These are phyloP conservation scores for Dendrobium nobile DNA, from an alignment of 106 monocot genomes.

Conservation along the genomic window DNA sequence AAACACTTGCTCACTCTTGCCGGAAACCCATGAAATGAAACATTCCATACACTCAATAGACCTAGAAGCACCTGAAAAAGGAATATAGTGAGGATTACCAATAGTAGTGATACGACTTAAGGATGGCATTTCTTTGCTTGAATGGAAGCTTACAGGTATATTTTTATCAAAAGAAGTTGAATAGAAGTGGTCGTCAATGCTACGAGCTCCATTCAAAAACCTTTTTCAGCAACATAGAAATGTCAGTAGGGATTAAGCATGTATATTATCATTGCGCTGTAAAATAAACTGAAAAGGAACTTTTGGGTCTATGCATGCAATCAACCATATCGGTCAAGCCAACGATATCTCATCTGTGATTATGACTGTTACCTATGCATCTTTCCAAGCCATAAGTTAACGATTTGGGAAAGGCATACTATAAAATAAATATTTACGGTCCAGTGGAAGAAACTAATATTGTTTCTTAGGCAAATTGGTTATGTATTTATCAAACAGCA, in stretches of 20 bases:
- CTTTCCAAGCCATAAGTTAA: not conserved
- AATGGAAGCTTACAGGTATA: conserved; percentile 64
- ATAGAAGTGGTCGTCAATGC: conserved; percentile 84
- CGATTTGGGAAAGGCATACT: not conserved
- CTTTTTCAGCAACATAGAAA: conserved; percentile 23
- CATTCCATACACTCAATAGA: conserved; percentile 95
- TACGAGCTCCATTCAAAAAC: conserved; percentile 80
- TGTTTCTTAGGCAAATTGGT: not conserved
- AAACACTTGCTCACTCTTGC: conserved; percentile 64
- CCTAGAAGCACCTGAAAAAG: conserved; percentile 78
- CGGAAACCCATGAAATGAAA: conserved; percentile 84
- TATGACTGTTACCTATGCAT: not conserved
- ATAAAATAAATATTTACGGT: not conserved
- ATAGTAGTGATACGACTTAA: not conserved
- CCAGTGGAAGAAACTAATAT: not conserved
- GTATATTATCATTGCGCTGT: not conserved
- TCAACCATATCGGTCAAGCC: not conserved
- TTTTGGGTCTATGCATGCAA: not conserved
- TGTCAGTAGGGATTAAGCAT: conserved; percentile 8
- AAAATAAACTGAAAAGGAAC: not conserved
- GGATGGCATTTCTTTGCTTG: not conserved
- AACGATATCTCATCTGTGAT: not conserved
- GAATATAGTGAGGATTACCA: not conserved
- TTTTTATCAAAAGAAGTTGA: conserved; percentile 85
- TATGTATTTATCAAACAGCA: not conserved